Base-by-base conservation (phyloP, 2,329 filamentous ascomycete genomes). In the Penicillium sp. region DNA sequence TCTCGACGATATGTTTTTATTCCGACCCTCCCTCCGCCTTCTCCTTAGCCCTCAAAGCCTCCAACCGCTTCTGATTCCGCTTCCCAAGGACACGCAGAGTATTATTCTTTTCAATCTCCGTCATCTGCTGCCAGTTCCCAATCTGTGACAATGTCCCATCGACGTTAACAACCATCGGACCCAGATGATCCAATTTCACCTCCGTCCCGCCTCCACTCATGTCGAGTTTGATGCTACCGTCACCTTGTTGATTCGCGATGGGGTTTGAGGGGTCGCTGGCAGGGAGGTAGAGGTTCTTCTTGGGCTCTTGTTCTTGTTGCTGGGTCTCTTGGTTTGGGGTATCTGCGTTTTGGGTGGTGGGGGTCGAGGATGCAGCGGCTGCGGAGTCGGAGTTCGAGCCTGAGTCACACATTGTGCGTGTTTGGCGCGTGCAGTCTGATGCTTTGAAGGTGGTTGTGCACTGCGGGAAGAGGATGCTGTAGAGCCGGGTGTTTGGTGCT, bases 211-310 rank as follows among this genome's bases (percentile, higher is more conserved):
- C 65, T 9, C 62, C 60, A 41, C 69, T 68, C 29, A 83, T 75
- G 70, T 97, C 93, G 69, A 94, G 89, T 86, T 89, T 96, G 79
- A 94, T 91, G 45, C 88, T 83, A 76, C 45, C 51, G 0, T 29
- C 40, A 1, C 50, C 50, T 16, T 65, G 47, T 2, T 91, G 87
- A 66, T 89, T 88, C 66, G 91, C 84, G 63, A 82, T 87, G 2
- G 50, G 50, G 10, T 51, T 51, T 8, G 89, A 31, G 13, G 46
- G 38, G n/a, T 55, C 89, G 25, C 89, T 89, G 0, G 87, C 64
- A 23, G 90, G 92, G 59, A 92, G 88, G 34, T 88, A 87, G 60
- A 47, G 33, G 45, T 38, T 4, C 13, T 52, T 34, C 13, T 52
- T 21, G 50, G 60, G 31, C 16, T 51, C 50, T 41, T 57, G 39